phyloP scores from a whole-genome alignment of 192 early-diverging fungal species.

The Coemansia umbellata region DNA sequence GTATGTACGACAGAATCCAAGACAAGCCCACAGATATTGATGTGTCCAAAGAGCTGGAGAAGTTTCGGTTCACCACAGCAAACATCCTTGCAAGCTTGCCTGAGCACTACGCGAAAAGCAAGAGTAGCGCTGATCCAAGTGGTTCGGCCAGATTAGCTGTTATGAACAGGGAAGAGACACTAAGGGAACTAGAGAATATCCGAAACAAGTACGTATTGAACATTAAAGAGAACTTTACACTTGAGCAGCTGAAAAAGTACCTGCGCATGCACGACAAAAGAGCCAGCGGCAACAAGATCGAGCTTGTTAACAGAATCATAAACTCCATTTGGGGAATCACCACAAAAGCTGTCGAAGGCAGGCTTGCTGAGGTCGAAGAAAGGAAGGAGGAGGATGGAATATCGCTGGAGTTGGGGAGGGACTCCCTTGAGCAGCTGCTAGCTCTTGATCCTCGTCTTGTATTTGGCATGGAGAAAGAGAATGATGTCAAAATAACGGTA shows the following conservation, averaged over 20 bases:
- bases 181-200: conserved; percentile 9
- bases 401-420: conserved; percentile 17
- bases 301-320: conserved; percentile 26
- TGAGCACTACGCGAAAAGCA: neutral
- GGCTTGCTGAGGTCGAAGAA: conserved; percentile 4
- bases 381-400: conserved; percentile 11
- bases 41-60: conserved; percentile 15
- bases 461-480: conserved; percentile 16
- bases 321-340: conserved; percentile 36
- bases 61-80: conserved; percentile 24
- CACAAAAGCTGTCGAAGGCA: conserved; percentile 1
- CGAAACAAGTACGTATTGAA: conserved; percentile 3
- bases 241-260: conserved; percentile 26
- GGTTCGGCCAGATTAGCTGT: conserved; percentile 2
- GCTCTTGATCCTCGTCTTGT: neutral
- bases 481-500: conserved; percentile 13
- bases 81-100: conserved; percentile 22
- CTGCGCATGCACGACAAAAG: conserved; percentile 7
- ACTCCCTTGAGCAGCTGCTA: conserved; percentile 7
- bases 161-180: conserved; percentile 2
- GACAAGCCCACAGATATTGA: neutral
- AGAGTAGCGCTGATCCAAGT: neutral
- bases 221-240: conserved; percentile 14
- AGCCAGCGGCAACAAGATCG: conserved; percentile 15
- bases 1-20: conserved; percentile 15